Conservation (phyloP, 1,284 basidiomycete species). For the Irpex sp. region DNA sequence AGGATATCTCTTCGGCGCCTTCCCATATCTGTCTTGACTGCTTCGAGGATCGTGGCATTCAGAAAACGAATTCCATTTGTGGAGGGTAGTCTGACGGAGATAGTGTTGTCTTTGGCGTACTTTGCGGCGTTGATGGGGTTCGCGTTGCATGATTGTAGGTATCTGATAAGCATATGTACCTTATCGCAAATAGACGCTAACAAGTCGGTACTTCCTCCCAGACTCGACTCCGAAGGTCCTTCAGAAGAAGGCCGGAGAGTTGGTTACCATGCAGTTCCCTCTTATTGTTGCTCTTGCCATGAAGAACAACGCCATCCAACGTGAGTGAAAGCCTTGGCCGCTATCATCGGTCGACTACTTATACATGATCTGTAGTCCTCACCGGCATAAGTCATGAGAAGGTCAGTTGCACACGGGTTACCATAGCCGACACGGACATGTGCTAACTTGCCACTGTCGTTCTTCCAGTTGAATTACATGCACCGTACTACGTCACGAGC, state of each 20-base stretch:
- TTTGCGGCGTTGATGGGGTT: slow-evolving; percentile 21
- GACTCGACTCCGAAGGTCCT: slow-evolving; percentile 5
- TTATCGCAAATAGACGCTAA: background rate
- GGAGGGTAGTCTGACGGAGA: slow-evolving; percentile 20
- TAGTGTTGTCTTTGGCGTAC: slow-evolving; percentile 19
- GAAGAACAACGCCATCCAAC: slow-evolving; percentile 38
- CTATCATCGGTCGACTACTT: background rate
- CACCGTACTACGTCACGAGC: slow-evolving; percentile 25
- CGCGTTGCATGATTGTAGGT: slow-evolving; percentile 23
- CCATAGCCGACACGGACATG: background rate
- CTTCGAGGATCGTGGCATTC: slow-evolving; percentile 21
- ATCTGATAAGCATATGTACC: background rate
- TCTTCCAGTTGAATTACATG: slow-evolving; percentile 23
- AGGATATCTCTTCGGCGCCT: slow-evolving; percentile 16
- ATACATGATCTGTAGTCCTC: slow-evolving; percentile 22
- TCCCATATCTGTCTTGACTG: slow-evolving; percentile 20
- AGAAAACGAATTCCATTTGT: slow-evolving; percentile 22
- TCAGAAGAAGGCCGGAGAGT: slow-evolving; percentile 27
- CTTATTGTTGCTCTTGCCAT: slow-evolving; percentile 34
- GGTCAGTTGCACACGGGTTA: slow-evolving; percentile 10
- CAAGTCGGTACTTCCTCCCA: background rate
- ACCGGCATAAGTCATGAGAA: slow-evolving; percentile 39
- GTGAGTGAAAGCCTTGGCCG: slow-evolving; percentile 17
- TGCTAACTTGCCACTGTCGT: background rate
- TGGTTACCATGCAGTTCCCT: slow-evolving; percentile 33